These are phyloP conservation scores for Prunus yedoensis DNA, from an alignment of 331 rosid genomes.

Conservation along the genomic window DNA sequence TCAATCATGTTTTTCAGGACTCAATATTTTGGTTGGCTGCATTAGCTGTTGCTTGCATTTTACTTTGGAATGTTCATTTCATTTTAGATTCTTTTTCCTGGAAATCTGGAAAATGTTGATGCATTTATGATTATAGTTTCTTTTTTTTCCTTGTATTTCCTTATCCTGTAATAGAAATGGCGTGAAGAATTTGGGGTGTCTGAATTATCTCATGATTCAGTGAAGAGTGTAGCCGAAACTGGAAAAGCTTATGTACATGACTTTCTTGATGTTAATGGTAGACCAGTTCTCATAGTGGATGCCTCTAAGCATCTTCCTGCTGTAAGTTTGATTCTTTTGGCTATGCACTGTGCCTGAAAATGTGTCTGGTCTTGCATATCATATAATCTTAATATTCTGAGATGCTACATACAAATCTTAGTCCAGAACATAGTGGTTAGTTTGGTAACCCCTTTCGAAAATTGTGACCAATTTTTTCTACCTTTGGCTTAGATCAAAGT, in stretches of 20 bases:
- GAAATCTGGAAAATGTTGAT: not conserved
- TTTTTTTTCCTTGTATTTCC: constrained; percentile 22
- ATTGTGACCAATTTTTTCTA: not conserved
- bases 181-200: constrained; percentile 81
- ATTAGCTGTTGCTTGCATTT: not conserved
- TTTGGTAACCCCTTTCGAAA: not conserved
- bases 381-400: not conserved
- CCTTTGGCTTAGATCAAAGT: constrained; percentile 11
- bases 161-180: constrained; percentile 66
- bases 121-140: not conserved
- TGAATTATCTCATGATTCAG: constrained; percentile 62
- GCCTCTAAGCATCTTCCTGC: constrained; percentile 74
- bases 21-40: not conserved
- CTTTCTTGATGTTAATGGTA: constrained; percentile 59
- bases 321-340: constrained; percentile 48
- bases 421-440: not conserved
- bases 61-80: not conserved
- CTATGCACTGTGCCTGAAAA: not conserved
- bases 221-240: constrained; percentile 59
- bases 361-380: not conserved
- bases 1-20: not conserved
- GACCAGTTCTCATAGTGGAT: constrained; percentile 80
- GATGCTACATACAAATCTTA: not conserved
- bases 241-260: constrained; percentile 83
- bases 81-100: not conserved